A percentile compares a stretch with the other conserved stretches of the same genome.
Conservation (phyloP, 176 grass and related monocot species). For the Oryza officinalis region DNA sequence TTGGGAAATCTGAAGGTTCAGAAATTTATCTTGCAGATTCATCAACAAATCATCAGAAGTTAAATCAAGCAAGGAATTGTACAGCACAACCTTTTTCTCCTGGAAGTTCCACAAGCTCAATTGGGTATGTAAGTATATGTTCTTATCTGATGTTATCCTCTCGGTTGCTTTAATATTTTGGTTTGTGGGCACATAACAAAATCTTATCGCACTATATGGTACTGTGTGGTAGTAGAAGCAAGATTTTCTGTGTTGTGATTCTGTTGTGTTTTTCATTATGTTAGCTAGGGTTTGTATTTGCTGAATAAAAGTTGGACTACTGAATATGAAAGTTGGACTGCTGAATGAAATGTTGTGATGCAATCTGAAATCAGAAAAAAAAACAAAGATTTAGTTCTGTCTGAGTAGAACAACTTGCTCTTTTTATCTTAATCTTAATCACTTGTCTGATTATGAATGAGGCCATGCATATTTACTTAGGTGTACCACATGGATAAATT, state of each 20-base stretch:
- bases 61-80: slow-evolving; percentile 48
- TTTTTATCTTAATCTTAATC: too few species aligned
- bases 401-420: too few species aligned
- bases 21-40: slow-evolving; percentile 41
- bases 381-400: too few species aligned
- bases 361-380: too few species aligned
- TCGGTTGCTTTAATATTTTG: not conserved
- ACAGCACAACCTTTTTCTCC: slow-evolving; percentile 53
- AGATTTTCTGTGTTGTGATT: slow-evolving; percentile 2
- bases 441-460: too few species aligned
- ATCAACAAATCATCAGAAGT: slow-evolving; percentile 42
- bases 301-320: too few species aligned
- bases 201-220: not conserved
- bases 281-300: too few species aligned
- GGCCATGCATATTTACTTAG: too few species aligned
- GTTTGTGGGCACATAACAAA: not conserved
- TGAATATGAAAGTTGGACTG: too few species aligned
- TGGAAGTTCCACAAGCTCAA: slow-evolving; percentile 68
- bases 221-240: slow-evolving; percentile 14
- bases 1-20: too few species aligned
- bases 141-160: not conserved
- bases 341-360: too few species aligned
- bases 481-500: too few species aligned
- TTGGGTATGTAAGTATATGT: slow-evolving; percentile 57
- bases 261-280: not conserved